Evolutionary conservation across 2,329 filamentous ascomycete species (phyloP), one percentile per base, ranked within the genome.

Genomic region (Stylonectria norvegica): DNA sequence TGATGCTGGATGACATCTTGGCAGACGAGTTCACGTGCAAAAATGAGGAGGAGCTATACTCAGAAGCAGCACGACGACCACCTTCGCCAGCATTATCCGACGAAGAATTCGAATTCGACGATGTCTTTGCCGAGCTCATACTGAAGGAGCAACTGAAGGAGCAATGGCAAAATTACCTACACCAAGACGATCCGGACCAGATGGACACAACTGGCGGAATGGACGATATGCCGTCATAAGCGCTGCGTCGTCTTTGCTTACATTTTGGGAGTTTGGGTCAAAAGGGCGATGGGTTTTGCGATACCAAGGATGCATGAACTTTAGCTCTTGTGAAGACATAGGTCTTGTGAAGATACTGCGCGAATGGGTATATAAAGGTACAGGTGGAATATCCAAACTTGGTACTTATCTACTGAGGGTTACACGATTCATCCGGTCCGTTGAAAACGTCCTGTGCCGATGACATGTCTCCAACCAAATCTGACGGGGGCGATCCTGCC

Each of bases 381-480:
- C 47, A 42, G 38, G 46, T 45, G 38, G 42, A 38, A 50, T 42
- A 51, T 56, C 49, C 48, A 49, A 33, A 34, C 23, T 36, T 34
- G 25, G 44, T 35, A n/a, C n/a, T n/a, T n/a, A 49, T 62, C 68
- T 68, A 84, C 67, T 83, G 80, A 41, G 74, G 75, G 45, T 78
- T 76, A 54, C 80, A 84, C 18, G 76, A 71, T 53, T 83, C 80
- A 50, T 83, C 80, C 18, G 77, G 71, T 22, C 68, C 72, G 29
- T 72, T 76, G 42, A 84, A 71, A 5, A 76, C 78, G 50, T 91
- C 87, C 59, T 91, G 87, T 14, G 86, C 85, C 35, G 86, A 85
- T 40, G 83, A 82, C 79, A 95, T 85, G 60, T 95, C 89, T 40
- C 90, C 91, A 12, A 98, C 86, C 14, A 98, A 71, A 63, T 97